Evolutionary conservation across 2,329 filamentous ascomycete species (phyloP).

Genomic region (Colletotrichum magnum): DNA sequence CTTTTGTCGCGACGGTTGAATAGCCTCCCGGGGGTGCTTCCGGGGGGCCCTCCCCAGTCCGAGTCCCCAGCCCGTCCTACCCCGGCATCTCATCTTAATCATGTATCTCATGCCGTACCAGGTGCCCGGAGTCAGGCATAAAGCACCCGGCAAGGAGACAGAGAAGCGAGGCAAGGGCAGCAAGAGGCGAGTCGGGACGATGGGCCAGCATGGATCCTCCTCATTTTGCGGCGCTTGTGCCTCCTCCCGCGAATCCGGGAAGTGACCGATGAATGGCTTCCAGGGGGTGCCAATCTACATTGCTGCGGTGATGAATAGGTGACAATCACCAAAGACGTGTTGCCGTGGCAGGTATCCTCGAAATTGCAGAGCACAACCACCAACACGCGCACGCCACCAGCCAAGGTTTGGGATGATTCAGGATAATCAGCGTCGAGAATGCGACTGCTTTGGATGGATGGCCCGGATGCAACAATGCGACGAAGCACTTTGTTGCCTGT

Average conservation of each 20-base stretch:
- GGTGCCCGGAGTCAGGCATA: conserved; percentile 32
- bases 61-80: neutral
- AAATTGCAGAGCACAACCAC: conserved; percentile 1
- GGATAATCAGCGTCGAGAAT: conserved; percentile 32
- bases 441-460: conserved; percentile 32
- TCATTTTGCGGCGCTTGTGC: conserved; percentile 32
- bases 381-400: neutral
- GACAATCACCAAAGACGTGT: neutral
- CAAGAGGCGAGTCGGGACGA: conserved; percentile 16
- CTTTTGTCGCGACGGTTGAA: conserved; percentile 26
- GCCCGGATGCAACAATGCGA: conserved; percentile 34
- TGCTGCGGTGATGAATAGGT: neutral
- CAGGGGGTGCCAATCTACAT: conserved; percentile 10
- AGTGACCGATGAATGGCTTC: conserved; percentile 2
- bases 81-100: conserved; percentile 36
- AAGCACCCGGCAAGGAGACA: neutral
- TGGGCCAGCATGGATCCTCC: conserved; percentile 23
- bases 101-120: conserved; percentile 22
- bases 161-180: conserved; percentile 14
- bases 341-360: conserved; percentile 3
- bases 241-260: conserved; percentile 7
- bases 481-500: conserved; percentile 19
- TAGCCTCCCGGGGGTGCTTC: neutral
- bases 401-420: conserved; percentile 35
- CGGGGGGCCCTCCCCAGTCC: neutral